A percentile compares a stretch with the other conserved stretches of the same genome.
Evolutionary conservation across 73 alveolate species (phyloP).

Genomic region (Uronychia binucleata): DNA sequence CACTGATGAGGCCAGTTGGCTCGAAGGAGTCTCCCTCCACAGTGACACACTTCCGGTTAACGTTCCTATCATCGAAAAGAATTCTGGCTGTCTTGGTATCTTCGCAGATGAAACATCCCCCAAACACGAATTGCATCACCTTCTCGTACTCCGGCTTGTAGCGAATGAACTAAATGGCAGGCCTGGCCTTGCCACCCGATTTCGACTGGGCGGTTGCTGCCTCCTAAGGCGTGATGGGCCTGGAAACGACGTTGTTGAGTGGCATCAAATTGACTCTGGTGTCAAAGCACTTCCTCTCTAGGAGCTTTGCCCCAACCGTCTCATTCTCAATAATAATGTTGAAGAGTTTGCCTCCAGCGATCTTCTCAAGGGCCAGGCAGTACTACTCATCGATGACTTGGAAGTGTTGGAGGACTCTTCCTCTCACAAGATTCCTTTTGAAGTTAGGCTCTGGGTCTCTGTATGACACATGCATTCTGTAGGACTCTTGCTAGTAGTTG

Average conservation of each 20-base stretch:
- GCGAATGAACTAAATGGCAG: slow-evolving; percentile 85
- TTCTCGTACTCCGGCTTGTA: slow-evolving; percentile 78
- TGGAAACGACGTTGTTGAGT: slow-evolving; percentile 60
- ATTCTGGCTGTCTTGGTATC: slow-evolving; percentile 86
- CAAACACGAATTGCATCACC: slow-evolving; percentile 92
- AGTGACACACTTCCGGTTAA: slow-evolving; percentile 77
- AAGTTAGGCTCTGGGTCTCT: slow-evolving; percentile 85
- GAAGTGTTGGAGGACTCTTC: slow-evolving; percentile 90
- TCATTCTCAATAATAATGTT: slow-evolving; percentile 93
- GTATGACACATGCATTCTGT: slow-evolving; percentile 56
- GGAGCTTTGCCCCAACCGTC: slow-evolving; percentile 73
- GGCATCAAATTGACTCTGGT: slow-evolving; percentile 80
- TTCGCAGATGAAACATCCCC: slow-evolving; percentile 86
- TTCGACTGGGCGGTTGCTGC: slow-evolving; percentile 23
- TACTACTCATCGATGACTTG: slow-evolving; percentile 85
- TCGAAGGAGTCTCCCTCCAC: slow-evolving; percentile 88
- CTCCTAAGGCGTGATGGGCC: slow-evolving; percentile 13
- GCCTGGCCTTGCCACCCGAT: slow-evolving; percentile 69
- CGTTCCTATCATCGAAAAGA: slow-evolving; percentile 70
- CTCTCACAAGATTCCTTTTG: slow-evolving; percentile 84
- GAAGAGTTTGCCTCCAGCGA: slow-evolving; percentile 88
- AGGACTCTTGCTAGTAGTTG: neutral
- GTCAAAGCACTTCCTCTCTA: slow-evolving; percentile 70
- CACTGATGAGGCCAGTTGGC: slow-evolving; percentile 86
- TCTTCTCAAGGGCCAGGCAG: slow-evolving; percentile 86